Percentiles rank a stretch among this genome's conserved stretches.
These are phyloP conservation scores for Didymellaceae sp. DNA, from an alignment of 2,329 filamentous ascomycete genomes.

Conservation along the genomic window DNA sequence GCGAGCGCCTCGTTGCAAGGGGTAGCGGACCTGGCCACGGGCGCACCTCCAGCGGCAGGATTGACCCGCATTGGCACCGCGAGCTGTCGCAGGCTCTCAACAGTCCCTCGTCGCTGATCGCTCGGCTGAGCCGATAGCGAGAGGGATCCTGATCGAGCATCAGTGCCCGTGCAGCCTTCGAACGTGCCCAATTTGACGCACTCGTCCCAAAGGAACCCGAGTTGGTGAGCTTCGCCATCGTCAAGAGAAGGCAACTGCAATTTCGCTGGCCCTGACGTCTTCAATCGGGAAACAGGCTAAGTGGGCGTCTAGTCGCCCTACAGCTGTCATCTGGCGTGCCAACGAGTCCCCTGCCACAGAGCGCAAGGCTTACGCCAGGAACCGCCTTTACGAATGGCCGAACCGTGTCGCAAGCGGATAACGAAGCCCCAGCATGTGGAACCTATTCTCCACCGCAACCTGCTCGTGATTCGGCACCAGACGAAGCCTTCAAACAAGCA, in stretches of 20 bases:
- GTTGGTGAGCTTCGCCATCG: slow-evolving; percentile 13
- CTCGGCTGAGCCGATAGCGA: slow-evolving; percentile 37
- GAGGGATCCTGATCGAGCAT: slow-evolving; percentile 38
- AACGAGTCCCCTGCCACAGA: slow-evolving; percentile 31
- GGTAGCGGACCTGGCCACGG: neutral
- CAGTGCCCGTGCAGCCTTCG: slow-evolving; percentile 36
- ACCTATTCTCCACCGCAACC: slow-evolving; percentile 22
- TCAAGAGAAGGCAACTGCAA: slow-evolving; percentile 19
- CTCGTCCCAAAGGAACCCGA: slow-evolving; percentile 22
- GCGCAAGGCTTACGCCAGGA: slow-evolving; percentile 35
- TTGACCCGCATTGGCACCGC: slow-evolving; percentile 32
- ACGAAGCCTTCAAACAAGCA: neutral
- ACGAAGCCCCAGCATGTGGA: slow-evolving; percentile 31
- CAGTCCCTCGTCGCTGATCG: slow-evolving; percentile 42
- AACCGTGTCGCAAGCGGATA: slow-evolving; percentile 26
- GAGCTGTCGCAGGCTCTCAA: slow-evolving; percentile 26
- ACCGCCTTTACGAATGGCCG: slow-evolving; percentile 27
- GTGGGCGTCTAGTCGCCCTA: slow-evolving; percentile 41
- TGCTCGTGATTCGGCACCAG: slow-evolving; percentile 3
- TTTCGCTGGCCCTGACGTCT: slow-evolving; percentile 20
- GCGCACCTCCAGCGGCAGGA: slow-evolving; percentile 11
- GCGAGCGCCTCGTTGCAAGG: slow-evolving; percentile 10
- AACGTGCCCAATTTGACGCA: slow-evolving; percentile 34
- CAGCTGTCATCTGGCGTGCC: slow-evolving; percentile 36
- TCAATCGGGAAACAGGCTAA: slow-evolving; percentile 14